A percentile compares a stretch with the other conserved stretches of the same genome.
phyloP scores from a whole-genome alignment of 1,284 basidiomycete genomes.

The Phellopilus nigrolimitatus region DNA sequence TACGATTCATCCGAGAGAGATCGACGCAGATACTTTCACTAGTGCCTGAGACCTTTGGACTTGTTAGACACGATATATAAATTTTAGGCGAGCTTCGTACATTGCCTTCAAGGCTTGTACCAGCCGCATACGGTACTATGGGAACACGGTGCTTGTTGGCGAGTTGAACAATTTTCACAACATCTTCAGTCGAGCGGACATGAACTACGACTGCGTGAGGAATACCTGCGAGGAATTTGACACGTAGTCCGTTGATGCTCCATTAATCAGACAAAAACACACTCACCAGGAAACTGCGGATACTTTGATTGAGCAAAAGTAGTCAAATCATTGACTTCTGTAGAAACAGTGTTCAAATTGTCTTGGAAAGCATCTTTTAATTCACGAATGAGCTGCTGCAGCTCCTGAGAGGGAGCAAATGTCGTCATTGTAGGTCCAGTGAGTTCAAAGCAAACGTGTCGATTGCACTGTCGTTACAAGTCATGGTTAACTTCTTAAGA shows the following conservation, averaged over 20 bases:
- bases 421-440: too few species aligned
- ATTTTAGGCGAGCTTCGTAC: slow-evolving; percentile 22
- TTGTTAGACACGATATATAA: too few species aligned
- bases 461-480: too few species aligned
- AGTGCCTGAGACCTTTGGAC: slow-evolving; percentile 3
- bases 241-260: background rate
- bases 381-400: too few species aligned
- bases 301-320: slow-evolving; percentile 11
- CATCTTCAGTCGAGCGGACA: slow-evolving; percentile 34
- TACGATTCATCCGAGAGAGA: slow-evolving; percentile 48
- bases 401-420: too few species aligned
- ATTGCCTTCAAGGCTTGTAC: slow-evolving; percentile 37
- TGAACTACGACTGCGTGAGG: slow-evolving; percentile 9
- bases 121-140: slow-evolving; percentile 39
- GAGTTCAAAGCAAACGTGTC: too few species aligned
- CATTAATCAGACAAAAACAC: background rate
- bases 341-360: too few species aligned
- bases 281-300: slow-evolving; percentile 10
- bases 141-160: slow-evolving; percentile 37
- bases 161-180: slow-evolving; percentile 35
- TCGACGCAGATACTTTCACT: slow-evolving; percentile 42
- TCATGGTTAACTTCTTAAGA: too few species aligned
- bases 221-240: background rate
- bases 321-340: background rate
- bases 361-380: too few species aligned